These are phyloP conservation scores for Citrus inodora DNA, from an alignment of 345 rosid species.

Conservation along the genomic window DNA sequence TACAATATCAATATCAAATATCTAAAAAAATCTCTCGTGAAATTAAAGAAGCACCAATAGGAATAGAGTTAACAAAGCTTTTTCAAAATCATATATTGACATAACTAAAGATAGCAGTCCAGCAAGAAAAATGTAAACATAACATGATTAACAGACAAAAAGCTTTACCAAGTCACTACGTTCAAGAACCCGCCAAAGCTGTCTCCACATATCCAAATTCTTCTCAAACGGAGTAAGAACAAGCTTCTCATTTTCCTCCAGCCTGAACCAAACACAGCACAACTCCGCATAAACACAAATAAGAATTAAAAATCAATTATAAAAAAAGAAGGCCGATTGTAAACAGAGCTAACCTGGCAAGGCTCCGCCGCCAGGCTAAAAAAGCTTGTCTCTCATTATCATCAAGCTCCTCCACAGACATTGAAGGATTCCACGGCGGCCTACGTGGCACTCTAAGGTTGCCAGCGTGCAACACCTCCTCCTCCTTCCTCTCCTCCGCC, in stretches of 20 bases:
- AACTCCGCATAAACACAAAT: neutral
- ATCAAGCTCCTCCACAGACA: constrained; percentile 64
- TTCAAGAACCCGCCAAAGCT: constrained; percentile 98
- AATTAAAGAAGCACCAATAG: neutral
- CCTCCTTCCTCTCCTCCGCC: constrained; percentile 61
- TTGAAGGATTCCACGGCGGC: constrained; percentile 46
- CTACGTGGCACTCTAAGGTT: constrained; percentile 72
- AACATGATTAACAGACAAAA: constrained; percentile 1
- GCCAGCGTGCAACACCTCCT: constrained; percentile 62
- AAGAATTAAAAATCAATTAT: neutral
- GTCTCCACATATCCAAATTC: constrained; percentile 97
- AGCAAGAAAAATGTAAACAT: neutral
- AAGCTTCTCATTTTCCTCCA: constrained; percentile 93
- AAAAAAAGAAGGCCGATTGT: too few relatives aligned
- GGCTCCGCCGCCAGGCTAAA: constrained; percentile 72
- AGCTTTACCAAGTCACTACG: constrained; percentile 84
- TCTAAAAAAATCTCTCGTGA: neutral
- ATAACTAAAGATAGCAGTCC: neutral
- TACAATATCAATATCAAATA: neutral
- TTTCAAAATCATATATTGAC: neutral
- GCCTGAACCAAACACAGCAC: constrained; percentile 40
- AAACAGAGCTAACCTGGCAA: constrained; percentile 52
- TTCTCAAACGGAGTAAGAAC: constrained; percentile 96
- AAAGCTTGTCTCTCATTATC: constrained; percentile 73
- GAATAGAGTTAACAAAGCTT: too few relatives aligned